phyloP scores from a whole-genome alignment of 768 basidiomycete genomes.

The Kwoniella sp. region DNA sequence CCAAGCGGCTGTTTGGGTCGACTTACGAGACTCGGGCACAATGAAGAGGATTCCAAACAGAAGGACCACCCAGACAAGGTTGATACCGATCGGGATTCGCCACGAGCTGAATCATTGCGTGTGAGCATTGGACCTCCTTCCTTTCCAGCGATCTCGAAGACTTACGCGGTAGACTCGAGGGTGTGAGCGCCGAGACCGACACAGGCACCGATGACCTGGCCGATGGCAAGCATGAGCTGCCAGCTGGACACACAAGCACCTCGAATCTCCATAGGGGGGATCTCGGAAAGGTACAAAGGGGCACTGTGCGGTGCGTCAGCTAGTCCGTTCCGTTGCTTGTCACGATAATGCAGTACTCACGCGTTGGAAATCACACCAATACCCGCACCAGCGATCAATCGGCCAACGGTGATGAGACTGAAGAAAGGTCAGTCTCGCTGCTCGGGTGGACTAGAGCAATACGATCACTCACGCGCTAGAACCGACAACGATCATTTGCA shows the following conservation, averaged over 20 bases:
- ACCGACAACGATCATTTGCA: slow-evolving; percentile 38
- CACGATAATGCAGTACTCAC: slow-evolving; percentile 6
- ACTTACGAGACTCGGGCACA: slow-evolving; percentile 46
- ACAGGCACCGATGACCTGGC: slow-evolving; percentile 49
- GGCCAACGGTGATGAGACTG: slow-evolving; percentile 45
- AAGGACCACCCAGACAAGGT: slow-evolving; percentile 42
- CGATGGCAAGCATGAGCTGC: slow-evolving; percentile 50
- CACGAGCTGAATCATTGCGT: slow-evolving; percentile 19
- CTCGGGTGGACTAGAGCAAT: not conserved
- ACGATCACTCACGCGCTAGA: slow-evolving; percentile 14
- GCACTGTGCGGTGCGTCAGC: slow-evolving; percentile 20
- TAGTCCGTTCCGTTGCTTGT: not conserved
- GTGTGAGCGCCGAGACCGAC: slow-evolving; percentile 46
- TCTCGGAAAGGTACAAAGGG: slow-evolving; percentile 49
- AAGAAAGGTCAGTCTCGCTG: not conserved
- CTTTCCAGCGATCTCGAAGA: not conserved
- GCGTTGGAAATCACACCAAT: slow-evolving; percentile 44
- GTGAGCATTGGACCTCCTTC: not conserved
- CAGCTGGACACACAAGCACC: slow-evolving; percentile 47
- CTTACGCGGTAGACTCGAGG: slow-evolving; percentile 20
- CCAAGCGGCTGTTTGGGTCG: not conserved
- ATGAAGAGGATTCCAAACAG: slow-evolving; percentile 36
- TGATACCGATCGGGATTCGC: slow-evolving; percentile 46
- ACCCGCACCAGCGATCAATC: slow-evolving; percentile 46
- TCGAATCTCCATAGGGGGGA: slow-evolving; percentile 48